A percentile compares a stretch with the other conserved stretches of the same genome.
Evolutionary conservation across 2,329 filamentous ascomycete genomes (phyloP).

Genomic region (Thermoascus crustaceus): DNA sequence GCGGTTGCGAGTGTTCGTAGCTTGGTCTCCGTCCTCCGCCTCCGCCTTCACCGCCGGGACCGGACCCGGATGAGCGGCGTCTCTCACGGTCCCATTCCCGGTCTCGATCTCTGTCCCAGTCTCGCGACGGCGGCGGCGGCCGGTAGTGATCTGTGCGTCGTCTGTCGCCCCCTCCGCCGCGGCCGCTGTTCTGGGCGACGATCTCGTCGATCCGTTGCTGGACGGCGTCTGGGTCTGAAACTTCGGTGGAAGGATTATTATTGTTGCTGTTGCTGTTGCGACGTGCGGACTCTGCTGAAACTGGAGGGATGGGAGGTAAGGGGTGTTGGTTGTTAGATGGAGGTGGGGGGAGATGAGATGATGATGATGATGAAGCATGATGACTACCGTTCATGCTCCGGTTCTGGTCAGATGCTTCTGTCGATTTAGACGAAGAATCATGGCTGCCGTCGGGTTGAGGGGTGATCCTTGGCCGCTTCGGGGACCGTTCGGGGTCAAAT

Average conservation of each 20-base stretch:
- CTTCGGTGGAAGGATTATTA: too few relatives aligned
- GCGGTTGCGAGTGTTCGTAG: conserved; percentile 4
- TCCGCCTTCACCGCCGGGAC: conserved; percentile 2
- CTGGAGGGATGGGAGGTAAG: conserved; percentile 5
- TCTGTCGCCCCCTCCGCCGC: conserved; percentile 8
- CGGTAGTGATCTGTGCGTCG: conserved; percentile 12
- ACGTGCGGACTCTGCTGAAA: conserved; percentile 9
- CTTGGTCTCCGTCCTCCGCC: conserved; percentile 1
- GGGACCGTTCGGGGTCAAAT: conserved; percentile 21
- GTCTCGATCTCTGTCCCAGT: conserved; percentile 13
- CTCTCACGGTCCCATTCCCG: conserved; percentile 6
- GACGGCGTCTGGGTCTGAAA: conserved; percentile 20
- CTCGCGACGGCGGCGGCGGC: neutral
- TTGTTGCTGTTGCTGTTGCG: conserved; percentile 4
- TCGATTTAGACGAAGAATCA: neutral
- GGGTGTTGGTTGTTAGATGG: conserved; percentile 15
- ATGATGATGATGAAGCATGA: conserved; percentile 1
- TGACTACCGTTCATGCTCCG: neutral
- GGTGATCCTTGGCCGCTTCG: conserved; percentile 32
- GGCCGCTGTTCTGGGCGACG: conserved; percentile 19
- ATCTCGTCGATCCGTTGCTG: conserved; percentile 32
- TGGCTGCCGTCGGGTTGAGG: neutral
- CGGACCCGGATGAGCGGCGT: conserved; percentile 5
- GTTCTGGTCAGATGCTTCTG: neutral
- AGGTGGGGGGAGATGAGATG: conserved; percentile 1